Percentiles rank a stretch among this genome's conserved stretches.
Conservation (phyloP, 306 rosid species). For the Boehmeria nivea region DNA sequence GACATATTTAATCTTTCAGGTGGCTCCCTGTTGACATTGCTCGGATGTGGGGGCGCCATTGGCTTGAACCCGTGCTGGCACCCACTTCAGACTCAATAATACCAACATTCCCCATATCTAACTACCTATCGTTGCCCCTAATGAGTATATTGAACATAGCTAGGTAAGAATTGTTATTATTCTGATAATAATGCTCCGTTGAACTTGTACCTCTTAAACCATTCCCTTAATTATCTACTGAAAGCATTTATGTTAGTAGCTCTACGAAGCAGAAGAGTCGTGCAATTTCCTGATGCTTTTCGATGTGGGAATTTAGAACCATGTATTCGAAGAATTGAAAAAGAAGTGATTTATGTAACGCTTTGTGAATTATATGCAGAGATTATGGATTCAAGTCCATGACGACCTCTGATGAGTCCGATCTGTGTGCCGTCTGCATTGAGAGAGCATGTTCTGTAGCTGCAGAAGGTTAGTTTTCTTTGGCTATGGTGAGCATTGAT, state of each 20-base stretch:
- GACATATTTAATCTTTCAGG: conserved; percentile 32
- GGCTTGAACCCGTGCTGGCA: conserved; percentile 80
- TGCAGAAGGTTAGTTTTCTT: conserved; percentile 61
- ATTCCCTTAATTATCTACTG: too few species aligned
- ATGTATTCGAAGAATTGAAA: background rate
- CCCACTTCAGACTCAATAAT: conserved; percentile 60
- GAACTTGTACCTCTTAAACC: background rate
- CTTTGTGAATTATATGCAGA: conserved; percentile 49
- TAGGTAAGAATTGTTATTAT: conserved; percentile 46
- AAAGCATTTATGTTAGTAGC: background rate
- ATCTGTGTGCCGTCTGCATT: conserved; percentile 83
- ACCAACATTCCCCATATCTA: conserved; percentile 59
- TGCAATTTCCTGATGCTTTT: background rate
- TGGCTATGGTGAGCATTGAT: background rate
- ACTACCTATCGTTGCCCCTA: conserved; percentile 79
- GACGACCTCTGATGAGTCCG: conserved; percentile 52
- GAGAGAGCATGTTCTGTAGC: conserved; percentile 88
- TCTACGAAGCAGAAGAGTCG: background rate
- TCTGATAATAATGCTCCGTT: background rate
- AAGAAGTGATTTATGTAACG: background rate
- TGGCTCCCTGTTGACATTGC: conserved; percentile 98
- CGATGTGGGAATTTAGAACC: background rate
- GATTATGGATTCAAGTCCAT: conserved; percentile 72
- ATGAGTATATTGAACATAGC: conserved; percentile 83
- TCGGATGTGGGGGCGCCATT: conserved; percentile 94